These are phyloP conservation scores for Penicillium chermesinum DNA, from an alignment of 495 filamentous ascomycete genomes.

Conservation along the genomic window DNA sequence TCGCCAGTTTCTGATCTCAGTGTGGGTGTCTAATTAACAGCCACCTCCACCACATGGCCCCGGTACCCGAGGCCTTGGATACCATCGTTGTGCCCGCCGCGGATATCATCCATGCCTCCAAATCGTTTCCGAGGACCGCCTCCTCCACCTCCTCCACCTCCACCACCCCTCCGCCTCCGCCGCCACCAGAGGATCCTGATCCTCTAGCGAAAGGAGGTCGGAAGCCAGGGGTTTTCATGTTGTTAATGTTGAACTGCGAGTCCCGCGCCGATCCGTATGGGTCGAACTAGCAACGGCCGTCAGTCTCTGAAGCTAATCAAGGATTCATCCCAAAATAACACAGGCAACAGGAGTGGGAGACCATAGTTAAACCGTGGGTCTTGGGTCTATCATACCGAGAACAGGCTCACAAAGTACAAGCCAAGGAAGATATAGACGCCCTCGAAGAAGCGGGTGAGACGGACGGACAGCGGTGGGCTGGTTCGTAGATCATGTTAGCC, in stretches of 20 bases:
- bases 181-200: conserved; percentile 20
- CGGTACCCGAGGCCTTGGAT: not conserved
- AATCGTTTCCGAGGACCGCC: conserved; percentile 30
- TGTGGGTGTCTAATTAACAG: not conserved
- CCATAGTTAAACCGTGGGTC: too few relatives aligned
- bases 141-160: conserved; percentile 23
- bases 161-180: conserved; percentile 29
- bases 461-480: conserved; percentile 42
- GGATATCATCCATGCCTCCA: conserved; percentile 40
- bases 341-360: too few relatives aligned
- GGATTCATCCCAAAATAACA: too few relatives aligned
- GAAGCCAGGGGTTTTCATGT: conserved; percentile 16
- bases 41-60: not conserved
- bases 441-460: conserved; percentile 40
- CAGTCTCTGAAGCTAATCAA: conserved; percentile 8
- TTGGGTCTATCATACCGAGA: conserved; percentile 28
- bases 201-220: conserved; percentile 22
- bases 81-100: conserved; percentile 10
- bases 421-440: conserved; percentile 42
- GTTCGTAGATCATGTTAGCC: conserved; percentile 25
- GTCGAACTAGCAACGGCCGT: conserved; percentile 49
- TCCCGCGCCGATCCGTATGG: conserved; percentile 59
- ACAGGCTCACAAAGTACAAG: conserved; percentile 39
- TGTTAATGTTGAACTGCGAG: conserved; percentile 56
- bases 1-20: not conserved